These are phyloP conservation scores for Flaveria linearis DNA, from an alignment of 129 eudicot genomes.

Conservation along the genomic window DNA sequence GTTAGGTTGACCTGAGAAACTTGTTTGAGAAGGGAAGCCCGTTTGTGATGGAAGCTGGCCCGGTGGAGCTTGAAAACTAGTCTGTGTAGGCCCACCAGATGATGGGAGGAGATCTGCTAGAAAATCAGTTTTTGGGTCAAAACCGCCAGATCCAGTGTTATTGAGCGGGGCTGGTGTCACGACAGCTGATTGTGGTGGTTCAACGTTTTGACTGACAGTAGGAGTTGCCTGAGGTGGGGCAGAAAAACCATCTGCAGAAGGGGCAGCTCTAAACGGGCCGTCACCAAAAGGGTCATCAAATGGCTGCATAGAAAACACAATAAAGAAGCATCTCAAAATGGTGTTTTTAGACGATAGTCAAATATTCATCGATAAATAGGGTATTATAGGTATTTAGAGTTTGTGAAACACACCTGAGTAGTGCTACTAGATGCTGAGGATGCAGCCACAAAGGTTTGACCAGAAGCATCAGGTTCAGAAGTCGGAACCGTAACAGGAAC, in stretches of 20 bases:
- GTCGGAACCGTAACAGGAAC: constrained; percentile 48
- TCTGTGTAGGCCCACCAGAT: constrained; percentile 54
- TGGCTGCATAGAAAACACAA: constrained; percentile 47
- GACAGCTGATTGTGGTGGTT: constrained; percentile 40
- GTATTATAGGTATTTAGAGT: constrained; percentile 14
- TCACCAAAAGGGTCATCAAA: constrained; percentile 98
- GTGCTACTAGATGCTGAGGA: constrained; percentile 40
- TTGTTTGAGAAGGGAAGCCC: constrained; percentile 28
- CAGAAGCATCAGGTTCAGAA: constrained; percentile 50
- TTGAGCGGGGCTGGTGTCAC: constrained; percentile 28
- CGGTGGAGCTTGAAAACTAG: constrained; percentile 39
- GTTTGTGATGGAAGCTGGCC: constrained; percentile 33
- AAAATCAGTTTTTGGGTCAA: constrained; percentile 55
- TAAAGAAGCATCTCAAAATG: constrained; percentile 7
- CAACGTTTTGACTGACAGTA: constrained; percentile 44
- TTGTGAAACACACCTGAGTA: constrained; percentile 60
- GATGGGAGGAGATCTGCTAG: constrained; percentile 93
- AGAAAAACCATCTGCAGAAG: constrained; percentile 49
- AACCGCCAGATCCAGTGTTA: constrained; percentile 45
- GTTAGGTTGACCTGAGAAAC: constrained; percentile 32
- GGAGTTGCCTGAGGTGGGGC: constrained; percentile 51
- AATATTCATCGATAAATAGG: background rate
- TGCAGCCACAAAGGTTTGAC: constrained; percentile 51
- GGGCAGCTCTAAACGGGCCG: constrained; percentile 79
- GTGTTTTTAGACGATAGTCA: background rate